These are phyloP conservation scores for Wallacemonas rigidus DNA, from an alignment of 208 protist genomes.

Conservation along the genomic window DNA sequence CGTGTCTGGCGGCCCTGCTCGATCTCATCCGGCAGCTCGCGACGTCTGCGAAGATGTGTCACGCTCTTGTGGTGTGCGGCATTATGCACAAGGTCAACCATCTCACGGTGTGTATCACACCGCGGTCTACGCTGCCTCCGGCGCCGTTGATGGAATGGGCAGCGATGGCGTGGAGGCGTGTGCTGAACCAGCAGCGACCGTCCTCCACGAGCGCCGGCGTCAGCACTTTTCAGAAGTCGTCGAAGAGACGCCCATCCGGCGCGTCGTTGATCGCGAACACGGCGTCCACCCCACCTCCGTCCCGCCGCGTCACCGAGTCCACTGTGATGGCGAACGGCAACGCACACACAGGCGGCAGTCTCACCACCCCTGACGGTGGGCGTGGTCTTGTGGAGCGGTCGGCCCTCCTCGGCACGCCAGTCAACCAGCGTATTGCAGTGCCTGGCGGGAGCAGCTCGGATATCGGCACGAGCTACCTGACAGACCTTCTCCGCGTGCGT, in stretches of 20 bases:
- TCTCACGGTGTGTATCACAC: conserved; percentile 39
- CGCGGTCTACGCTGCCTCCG: conserved; percentile 51
- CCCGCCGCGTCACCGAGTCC: too few relatives aligned
- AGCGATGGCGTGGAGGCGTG: conserved; percentile 25
- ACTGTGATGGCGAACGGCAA: too few relatives aligned
- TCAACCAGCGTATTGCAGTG: not conserved
- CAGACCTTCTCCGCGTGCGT: conserved; percentile 6
- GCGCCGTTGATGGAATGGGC: conserved; percentile 55
- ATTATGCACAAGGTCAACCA: conserved; percentile 38
- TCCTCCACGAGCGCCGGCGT: not conserved
- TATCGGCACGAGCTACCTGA: not conserved
- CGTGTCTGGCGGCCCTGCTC: conserved; percentile 33
- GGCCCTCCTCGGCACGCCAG: not conserved
- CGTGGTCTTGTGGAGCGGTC: not conserved
- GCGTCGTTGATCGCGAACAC: not conserved
- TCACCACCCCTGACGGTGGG: too few relatives aligned
- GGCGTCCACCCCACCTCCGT: too few relatives aligned
- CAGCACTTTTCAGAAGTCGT: conserved; percentile 3
- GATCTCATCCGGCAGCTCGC: conserved; percentile 43
- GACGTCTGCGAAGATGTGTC: conserved; percentile 29
- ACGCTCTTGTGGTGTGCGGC: conserved; percentile 45
- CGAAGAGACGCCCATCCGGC: conserved; percentile 12
- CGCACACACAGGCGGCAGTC: too few relatives aligned
- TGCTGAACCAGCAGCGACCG: not conserved
- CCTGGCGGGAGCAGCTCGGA: not conserved